Base-by-base conservation (phyloP, 2,329 filamentous ascomycete species). In the Metarhizium album region DNA sequence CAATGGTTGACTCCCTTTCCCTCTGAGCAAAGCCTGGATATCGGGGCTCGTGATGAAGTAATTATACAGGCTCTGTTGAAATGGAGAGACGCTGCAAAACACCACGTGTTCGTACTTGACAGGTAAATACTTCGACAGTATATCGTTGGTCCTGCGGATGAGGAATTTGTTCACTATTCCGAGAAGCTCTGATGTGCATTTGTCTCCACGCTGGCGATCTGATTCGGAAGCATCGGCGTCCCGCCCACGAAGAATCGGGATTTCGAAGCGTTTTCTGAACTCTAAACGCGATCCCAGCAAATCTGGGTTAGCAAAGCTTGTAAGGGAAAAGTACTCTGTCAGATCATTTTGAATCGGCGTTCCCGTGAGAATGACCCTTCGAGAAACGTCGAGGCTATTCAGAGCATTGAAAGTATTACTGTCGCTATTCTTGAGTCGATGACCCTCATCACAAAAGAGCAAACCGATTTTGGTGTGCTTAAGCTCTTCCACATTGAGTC, bases 71-170 rank as follows among this genome's bases (percentile, higher is more conserved):
- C 88, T 87, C 50, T 90, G 78, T 67, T 98, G 93, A 70, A 98
- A 97, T 0, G 87, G 87, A 16, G 93, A 86, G 45, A 95, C 77
- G 59, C 91, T 91, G 75, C 93, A 98, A 70, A 98, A 98, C 1
- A 98, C 93, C 29, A 98, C 93, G 65, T 98, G 93, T 68, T 98
- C 93, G 68, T 98, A 98, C 72, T 98, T 98, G 72, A 97, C 84
- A 0, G 93, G 93, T 53, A 98, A 72, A 64, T 98, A 98, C 67
- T 98, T 98, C 48, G 91, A 96, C 23, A 98, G 71, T 54, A 98
- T 95, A 63, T 98, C 93, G 76, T 98, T 98, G 3, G 91, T 96
- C 52, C 93, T 84, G 53, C 93, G 86, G 60, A 98, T 98, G 65
- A 98, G 94, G 70, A 98, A 98, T 62, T 95, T 96, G 72, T 97